These are phyloP conservation scores for Lichtheimia ornata DNA, from an alignment of 371 early-diverging fungal species.

Conservation along the genomic window DNA sequence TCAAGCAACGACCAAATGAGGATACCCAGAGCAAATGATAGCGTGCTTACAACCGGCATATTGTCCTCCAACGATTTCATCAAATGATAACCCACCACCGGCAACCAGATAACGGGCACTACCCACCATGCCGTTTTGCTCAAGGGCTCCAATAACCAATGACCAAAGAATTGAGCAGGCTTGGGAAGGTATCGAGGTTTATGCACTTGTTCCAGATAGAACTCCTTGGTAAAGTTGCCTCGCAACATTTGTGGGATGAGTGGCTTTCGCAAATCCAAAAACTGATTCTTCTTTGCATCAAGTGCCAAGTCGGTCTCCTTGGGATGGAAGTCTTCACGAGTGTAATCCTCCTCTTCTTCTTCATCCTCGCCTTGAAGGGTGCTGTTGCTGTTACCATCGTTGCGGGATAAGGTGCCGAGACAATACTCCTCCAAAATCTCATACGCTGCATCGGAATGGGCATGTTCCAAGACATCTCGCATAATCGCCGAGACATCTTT, in stretches of 20 bases:
- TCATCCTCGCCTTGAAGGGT: slow-evolving; percentile 26
- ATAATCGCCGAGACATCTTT: slow-evolving; percentile 73
- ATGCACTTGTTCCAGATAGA: slow-evolving; percentile 90
- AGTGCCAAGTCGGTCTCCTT: slow-evolving; percentile 42
- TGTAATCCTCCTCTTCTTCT: slow-evolving; percentile 31
- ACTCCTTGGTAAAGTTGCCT: slow-evolving; percentile 71
- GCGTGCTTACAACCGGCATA: slow-evolving; percentile 28
- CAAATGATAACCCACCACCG: slow-evolving; percentile 54
- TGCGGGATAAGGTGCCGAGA: slow-evolving; percentile 60
- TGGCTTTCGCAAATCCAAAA: slow-evolving; percentile 83
- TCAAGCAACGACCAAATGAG: slow-evolving; percentile 81
- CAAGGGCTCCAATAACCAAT: slow-evolving; percentile 74
- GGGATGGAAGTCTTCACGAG: slow-evolving; percentile 54
- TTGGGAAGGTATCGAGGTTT: slow-evolving; percentile 79
- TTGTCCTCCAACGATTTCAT: slow-evolving; percentile 28
- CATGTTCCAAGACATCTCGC: slow-evolving; percentile 74
- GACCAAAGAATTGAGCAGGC: slow-evolving; percentile 83
- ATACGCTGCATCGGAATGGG: slow-evolving; percentile 82
- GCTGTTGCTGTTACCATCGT: slow-evolving; percentile 17
- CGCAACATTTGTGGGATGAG: slow-evolving; percentile 82
- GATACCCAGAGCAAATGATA: slow-evolving; percentile 64
- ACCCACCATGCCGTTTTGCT: slow-evolving; percentile 92
- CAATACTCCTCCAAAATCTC: slow-evolving; percentile 79
- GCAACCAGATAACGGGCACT: slow-evolving; percentile 88
- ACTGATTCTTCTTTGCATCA: slow-evolving; percentile 63